phyloP scores from a whole-genome alignment of 2,329 filamentous ascomycete genomes.

The Penicillium sp. region DNA sequence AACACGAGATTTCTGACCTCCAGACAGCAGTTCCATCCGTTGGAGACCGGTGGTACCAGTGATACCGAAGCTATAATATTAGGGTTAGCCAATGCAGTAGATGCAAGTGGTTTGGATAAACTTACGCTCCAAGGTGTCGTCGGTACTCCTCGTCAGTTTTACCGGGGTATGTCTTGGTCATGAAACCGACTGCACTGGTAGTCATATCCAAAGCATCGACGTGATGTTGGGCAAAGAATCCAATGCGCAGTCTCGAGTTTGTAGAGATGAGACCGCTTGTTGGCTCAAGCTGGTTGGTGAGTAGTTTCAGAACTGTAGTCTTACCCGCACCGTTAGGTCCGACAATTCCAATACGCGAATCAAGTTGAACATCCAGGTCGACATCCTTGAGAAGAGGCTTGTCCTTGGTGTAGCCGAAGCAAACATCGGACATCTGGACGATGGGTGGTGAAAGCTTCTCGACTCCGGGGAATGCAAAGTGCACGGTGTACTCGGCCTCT shows the following conservation, averaged over 20 bases:
- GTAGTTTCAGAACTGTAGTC: slow-evolving; percentile 96
- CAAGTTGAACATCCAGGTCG: slow-evolving; percentile 93
- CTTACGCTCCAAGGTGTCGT: slow-evolving; percentile 85
- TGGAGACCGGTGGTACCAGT: slow-evolving; percentile 96
- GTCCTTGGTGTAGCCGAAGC: slow-evolving; percentile 82
- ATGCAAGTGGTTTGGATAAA: slow-evolving; percentile 27
- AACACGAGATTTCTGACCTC: slow-evolving; percentile 97
- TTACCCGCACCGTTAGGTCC: slow-evolving; percentile 98
- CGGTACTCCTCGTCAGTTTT: slow-evolving; percentile 96
- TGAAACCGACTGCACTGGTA: slow-evolving; percentile 87
- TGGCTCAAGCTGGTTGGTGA: slow-evolving; percentile 79
- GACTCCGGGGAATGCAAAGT: slow-evolving; percentile 96
- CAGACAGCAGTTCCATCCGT: slow-evolving; percentile 90
- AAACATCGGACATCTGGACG: slow-evolving; percentile 91
- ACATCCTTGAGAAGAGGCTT: slow-evolving; percentile 79
- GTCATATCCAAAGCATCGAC: slow-evolving; percentile 92
- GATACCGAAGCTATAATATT: slow-evolving; percentile 55
- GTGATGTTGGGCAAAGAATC: slow-evolving; percentile 98
- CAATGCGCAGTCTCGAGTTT: slow-evolving; percentile 82
- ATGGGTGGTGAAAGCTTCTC: slow-evolving; percentile 97
- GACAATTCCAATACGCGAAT: slow-evolving; percentile 98
- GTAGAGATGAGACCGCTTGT: slow-evolving; percentile 79
- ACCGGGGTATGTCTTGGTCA: slow-evolving; percentile 88
- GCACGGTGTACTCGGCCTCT: slow-evolving; percentile 90
- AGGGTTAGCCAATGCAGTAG: neutral